Conservation (phyloP, 257 asterid genomes). For the Solanum lycopersicoides region DNA sequence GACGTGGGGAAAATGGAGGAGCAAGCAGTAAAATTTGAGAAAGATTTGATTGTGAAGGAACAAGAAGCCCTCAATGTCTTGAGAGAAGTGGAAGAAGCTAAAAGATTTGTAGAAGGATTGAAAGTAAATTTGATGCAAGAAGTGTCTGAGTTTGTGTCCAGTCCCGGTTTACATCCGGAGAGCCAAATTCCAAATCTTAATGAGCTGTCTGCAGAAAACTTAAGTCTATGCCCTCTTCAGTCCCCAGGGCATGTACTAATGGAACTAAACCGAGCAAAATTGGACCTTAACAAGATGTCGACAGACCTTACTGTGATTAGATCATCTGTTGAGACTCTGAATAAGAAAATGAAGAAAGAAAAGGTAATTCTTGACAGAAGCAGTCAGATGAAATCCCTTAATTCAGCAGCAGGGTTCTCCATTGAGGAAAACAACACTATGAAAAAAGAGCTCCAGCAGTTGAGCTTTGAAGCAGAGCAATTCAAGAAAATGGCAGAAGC, state of each 20-base stretch:
- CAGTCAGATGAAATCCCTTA: slow-evolving; percentile 6
- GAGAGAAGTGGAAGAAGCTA: slow-evolving; percentile 56
- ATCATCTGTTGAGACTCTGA: slow-evolving; percentile 74
- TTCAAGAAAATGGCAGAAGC: slow-evolving; percentile 86
- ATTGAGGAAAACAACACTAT: slow-evolving; percentile 1
- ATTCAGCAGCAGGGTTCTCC: not conserved
- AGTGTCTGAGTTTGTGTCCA: slow-evolving; percentile 25
- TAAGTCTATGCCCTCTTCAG: slow-evolving; percentile 16
- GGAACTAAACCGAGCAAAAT: slow-evolving; percentile 63
- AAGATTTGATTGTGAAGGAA: slow-evolving; percentile 51
- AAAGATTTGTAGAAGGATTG: slow-evolving; percentile 44
- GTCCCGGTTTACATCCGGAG: slow-evolving; percentile 18
- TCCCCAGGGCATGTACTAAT: slow-evolving; percentile 46
- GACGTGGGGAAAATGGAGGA: slow-evolving; percentile 47
- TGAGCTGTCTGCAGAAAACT: slow-evolving; percentile 8
- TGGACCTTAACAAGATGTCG: slow-evolving; percentile 55
- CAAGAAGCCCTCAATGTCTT: slow-evolving; percentile 53
- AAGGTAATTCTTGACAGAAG: slow-evolving; percentile 18
- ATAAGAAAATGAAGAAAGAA: slow-evolving; percentile 46
- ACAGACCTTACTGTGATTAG: slow-evolving; percentile 64
- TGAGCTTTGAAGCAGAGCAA: slow-evolving; percentile 62
- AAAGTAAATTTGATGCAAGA: slow-evolving; percentile 48
- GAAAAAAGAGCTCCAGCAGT: slow-evolving; percentile 8
- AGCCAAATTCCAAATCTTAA: not conserved
- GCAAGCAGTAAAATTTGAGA: slow-evolving; percentile 45